These are phyloP conservation scores for Cajanus cajan DNA, from an alignment of 306 rosid genomes.

Conservation along the genomic window DNA sequence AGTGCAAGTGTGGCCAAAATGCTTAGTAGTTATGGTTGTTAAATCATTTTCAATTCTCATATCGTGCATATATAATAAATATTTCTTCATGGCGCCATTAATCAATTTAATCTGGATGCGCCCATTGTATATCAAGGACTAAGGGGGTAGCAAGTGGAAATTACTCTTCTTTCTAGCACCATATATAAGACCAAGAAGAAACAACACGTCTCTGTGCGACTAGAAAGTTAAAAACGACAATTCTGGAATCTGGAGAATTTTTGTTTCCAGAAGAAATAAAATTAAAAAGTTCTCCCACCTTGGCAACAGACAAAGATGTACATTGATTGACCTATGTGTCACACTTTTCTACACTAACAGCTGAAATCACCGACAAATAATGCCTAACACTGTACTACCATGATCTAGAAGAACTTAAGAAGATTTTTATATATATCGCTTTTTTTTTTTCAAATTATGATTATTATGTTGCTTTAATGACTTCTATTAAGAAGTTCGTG, in stretches of 20 bases:
- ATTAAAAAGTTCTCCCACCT: background rate
- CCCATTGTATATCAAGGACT: background rate
- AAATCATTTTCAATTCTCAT: background rate
- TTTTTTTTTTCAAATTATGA: background rate
- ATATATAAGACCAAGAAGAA: background rate
- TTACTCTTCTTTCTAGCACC: background rate
- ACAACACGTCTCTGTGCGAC: background rate
- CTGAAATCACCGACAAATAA: background rate
- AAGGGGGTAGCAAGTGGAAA: background rate
- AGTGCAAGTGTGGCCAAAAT: background rate
- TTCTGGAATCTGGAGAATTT: background rate
- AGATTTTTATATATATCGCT: background rate
- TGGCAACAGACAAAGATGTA: background rate
- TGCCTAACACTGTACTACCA: background rate
- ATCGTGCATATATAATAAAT: no score
- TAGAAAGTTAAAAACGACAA: background rate
- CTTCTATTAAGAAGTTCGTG: no score
- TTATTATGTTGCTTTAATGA: no score
- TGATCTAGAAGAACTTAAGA: background rate
- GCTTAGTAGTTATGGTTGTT: background rate
- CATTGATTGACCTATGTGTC: conserved; percentile 12
- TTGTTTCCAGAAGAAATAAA: conserved; percentile 23
- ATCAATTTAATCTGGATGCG: background rate
- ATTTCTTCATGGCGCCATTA: no score
- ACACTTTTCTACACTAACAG: background rate